Evolutionary conservation across 192 early-diverging fungal genomes (phyloP).

Genomic region (Coemansia sp.): DNA sequence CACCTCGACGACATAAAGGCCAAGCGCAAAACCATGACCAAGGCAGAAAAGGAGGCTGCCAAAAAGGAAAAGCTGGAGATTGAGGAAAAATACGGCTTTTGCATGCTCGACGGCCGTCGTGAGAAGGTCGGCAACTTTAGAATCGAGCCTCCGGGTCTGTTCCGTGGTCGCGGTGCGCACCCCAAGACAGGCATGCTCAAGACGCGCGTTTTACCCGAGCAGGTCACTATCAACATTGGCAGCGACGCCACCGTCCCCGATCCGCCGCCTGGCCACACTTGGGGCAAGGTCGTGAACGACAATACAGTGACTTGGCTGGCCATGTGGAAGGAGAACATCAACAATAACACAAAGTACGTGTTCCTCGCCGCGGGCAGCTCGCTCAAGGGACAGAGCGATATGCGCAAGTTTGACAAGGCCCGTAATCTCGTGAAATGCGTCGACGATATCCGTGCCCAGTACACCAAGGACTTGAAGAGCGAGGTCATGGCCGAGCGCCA

Average conservation of each 20-base stretch:
- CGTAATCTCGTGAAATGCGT: slow-evolving; percentile 72
- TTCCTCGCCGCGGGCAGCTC: slow-evolving; percentile 90
- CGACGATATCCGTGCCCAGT: slow-evolving; percentile 72
- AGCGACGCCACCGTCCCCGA: slow-evolving; percentile 72
- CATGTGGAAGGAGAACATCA: slow-evolving; percentile 98
- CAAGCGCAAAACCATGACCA: slow-evolving; percentile 79
- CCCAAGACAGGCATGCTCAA: slow-evolving; percentile 93
- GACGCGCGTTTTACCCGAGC: slow-evolving; percentile 85
- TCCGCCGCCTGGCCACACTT: slow-evolving; percentile 85
- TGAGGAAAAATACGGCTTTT: slow-evolving; percentile 77
- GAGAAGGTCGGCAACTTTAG: slow-evolving; percentile 98
- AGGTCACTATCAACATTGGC: slow-evolving; percentile 92
- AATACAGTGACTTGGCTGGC: slow-evolving; percentile 95
- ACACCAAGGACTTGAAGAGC: slow-evolving; percentile 77
- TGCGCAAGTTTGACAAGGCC: slow-evolving; percentile 96
- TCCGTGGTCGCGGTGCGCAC: slow-evolving; percentile 96
- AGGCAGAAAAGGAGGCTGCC: slow-evolving; percentile 81
- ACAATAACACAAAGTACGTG: slow-evolving; percentile 90
- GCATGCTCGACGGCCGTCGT: slow-evolving; percentile 81
- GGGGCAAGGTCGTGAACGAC: slow-evolving; percentile 86
- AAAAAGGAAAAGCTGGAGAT: slow-evolving; percentile 70
- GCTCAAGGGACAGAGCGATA: slow-evolving; percentile 94
- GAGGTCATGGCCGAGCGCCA: slow-evolving; percentile 82
- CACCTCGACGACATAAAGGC: slow-evolving; percentile 76
- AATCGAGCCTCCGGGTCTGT: slow-evolving; percentile 95